Conservation (phyloP, 805 yeast species). For the Schizosaccharomyces osmophilus region DNA sequence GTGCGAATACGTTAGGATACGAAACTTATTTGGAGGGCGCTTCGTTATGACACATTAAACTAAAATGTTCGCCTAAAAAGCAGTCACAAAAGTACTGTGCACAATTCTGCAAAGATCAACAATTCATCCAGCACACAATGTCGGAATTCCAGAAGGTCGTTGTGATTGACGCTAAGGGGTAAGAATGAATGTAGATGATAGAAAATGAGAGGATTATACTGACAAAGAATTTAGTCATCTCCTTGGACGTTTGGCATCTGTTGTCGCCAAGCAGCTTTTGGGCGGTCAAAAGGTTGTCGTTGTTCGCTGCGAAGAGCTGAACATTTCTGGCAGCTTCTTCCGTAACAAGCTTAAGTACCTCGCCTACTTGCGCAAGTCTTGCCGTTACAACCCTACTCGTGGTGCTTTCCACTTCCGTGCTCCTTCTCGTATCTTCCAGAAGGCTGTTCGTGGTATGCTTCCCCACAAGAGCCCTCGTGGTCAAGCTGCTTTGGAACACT, state of each 20-base stretch:
- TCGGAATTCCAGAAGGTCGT: conserved; percentile 2
- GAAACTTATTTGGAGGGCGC: too few species aligned
- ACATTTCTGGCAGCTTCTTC: conserved; percentile 99
- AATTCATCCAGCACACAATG: conserved; percentile 1
- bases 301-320: conserved; percentile 89
- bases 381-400: conserved; percentile 93
- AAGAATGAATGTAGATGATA: background rate
- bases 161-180: conserved; percentile 2
- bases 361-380: conserved; percentile 97
- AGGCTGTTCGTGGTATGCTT: conserved; percentile 98
- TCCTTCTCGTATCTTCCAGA: conserved; percentile 98
- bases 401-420: conserved; percentile 99
- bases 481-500: conserved; percentile 97
- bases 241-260: conserved; percentile 97
- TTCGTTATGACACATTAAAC: too few species aligned
- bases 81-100: background rate
- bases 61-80: background rate
- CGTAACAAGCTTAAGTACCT: conserved; percentile 87
- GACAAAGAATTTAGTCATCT: conserved; percentile 35
- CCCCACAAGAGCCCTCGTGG: conserved; percentile 99
- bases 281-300: conserved; percentile 95
- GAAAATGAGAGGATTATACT: background rate
- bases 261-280: conserved; percentile 92
- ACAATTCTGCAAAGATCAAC: background rate
- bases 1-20: too few species aligned